Evolutionary conservation across 805 yeast species (phyloP), one percentile per base, ranked within the genome.

Genomic region (Suhomyces sp.): DNA sequence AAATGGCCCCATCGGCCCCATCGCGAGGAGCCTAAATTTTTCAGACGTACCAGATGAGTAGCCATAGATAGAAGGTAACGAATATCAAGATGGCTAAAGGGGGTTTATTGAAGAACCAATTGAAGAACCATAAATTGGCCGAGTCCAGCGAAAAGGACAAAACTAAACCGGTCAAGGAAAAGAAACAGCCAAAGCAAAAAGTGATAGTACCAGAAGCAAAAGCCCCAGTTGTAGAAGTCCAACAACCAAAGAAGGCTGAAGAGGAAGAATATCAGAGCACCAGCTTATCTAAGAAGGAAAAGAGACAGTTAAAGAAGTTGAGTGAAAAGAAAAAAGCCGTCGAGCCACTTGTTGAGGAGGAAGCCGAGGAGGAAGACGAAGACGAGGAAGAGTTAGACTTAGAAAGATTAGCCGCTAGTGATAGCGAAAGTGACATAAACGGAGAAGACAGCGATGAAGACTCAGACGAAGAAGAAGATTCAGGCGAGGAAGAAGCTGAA

Each of bases 231-330:
- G 53, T 45, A 40, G 55, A 44, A 33, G 52, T 54, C 5, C 50
- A 58, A 53, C 52, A 41, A 40, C 57, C 56, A 45, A 58, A 58
- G 50, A 60, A 62, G 56, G 42, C n/a, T 8, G 24, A 38, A 5
- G 42, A 54, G 8, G 70, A 63, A 44, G 80, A 69, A 24, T 81
- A 81, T 53, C 71, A 83, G 57, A 78, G 84, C 57, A 64, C 68
- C 23, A 72, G 77, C 17, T 72, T 85, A 52, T 84, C 89, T 46
- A 85, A 82, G 69, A 86, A 84, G 60, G 88, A 84, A 49, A 78
- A 77, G 65, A 81, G 88, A 72, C 73, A 77, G 61, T 70, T 83
- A 68, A 83, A 82, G 75, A 83, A 83, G 67, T 67, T 66, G 57
- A 61, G 67, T 54, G 66, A 70, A 50, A 65, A 73, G 55, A 61